A percentile compares a stretch with the other conserved stretches of the same genome.
phyloP scores from a whole-genome alignment of 1,284 basidiomycete genomes.

The Sanghuangporus sanghuang region DNA sequence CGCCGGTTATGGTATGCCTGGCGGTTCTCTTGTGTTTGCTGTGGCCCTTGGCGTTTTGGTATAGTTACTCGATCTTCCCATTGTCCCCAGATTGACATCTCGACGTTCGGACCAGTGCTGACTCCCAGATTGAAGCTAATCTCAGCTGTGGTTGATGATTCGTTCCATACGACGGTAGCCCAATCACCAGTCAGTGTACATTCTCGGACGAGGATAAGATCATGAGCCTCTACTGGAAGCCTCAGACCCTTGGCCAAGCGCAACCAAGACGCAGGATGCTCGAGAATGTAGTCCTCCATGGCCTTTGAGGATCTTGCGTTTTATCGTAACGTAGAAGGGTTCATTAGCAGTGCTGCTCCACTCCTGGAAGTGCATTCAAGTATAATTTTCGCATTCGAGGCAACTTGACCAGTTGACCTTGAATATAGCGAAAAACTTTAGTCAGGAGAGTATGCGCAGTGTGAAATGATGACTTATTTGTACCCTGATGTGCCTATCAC shows the following conservation, averaged over 20 bases:
- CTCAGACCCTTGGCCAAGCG: neutral
- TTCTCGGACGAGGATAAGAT: constrained; percentile 11
- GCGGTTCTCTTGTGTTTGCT: neutral
- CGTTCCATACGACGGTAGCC: neutral
- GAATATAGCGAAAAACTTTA: neutral
- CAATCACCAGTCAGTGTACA: constrained; percentile 6
- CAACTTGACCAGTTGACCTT: neutral
- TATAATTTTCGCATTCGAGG: neutral
- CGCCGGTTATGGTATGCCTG: too few species aligned
- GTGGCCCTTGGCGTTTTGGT: neutral
- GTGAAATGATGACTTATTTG: neutral
- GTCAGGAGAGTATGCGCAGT: neutral
- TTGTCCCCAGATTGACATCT: neutral
- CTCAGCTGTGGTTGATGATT: neutral
- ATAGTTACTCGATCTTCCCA: neutral
- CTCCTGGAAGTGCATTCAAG: neutral
- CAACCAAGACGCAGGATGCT: neutral
- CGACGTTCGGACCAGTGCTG: neutral
- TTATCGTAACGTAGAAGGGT: neutral
- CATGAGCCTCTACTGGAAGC: neutral
- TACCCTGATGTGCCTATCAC: neutral
- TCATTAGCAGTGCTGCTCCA: constrained; percentile 4
- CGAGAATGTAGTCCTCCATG: neutral
- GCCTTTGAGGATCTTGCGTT: neutral
- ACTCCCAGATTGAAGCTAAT: neutral